These are phyloP conservation scores for Peniophora sp. DNA, from an alignment of 1,284 basidiomycete species.

Conservation along the genomic window DNA sequence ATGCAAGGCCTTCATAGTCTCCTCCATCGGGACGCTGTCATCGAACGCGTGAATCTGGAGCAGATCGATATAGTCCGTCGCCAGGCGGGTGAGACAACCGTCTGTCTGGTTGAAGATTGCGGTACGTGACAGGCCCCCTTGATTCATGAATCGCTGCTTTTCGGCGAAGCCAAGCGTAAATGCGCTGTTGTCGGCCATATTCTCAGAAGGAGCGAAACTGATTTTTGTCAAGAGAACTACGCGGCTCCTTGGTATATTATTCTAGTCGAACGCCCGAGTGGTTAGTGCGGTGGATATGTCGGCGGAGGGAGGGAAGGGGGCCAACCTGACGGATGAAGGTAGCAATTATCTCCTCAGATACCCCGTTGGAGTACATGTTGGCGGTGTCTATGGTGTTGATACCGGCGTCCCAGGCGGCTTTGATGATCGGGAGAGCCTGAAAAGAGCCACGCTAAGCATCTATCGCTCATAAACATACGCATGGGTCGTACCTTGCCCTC, in stretches of 20 bases:
- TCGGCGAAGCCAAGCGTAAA: slow-evolving; percentile 12
- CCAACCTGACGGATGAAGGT: slow-evolving; percentile 43
- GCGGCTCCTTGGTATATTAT: slow-evolving; percentile 47
- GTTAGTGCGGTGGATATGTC: background rate
- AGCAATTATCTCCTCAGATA: slow-evolving; percentile 36
- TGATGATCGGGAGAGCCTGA: slow-evolving; percentile 27
- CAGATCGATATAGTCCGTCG: slow-evolving; percentile 38
- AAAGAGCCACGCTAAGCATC: background rate
- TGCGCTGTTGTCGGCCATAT: slow-evolving; percentile 10
- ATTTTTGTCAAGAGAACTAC: slow-evolving; percentile 38
- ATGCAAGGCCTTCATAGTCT: slow-evolving; percentile 39
- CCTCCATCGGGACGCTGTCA: slow-evolving; percentile 23
- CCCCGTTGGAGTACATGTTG: slow-evolving; percentile 47
- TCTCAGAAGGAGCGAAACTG: slow-evolving; percentile 14
- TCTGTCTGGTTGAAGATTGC: slow-evolving; percentile 39
- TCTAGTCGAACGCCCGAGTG: slow-evolving; percentile 19
- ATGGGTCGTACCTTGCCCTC: slow-evolving; percentile 27
- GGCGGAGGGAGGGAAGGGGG: background rate
- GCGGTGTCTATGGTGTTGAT: slow-evolving; percentile 48
- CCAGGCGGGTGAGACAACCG: slow-evolving; percentile 31
- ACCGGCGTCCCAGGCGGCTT: slow-evolving; percentile 38
- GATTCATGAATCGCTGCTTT: slow-evolving; percentile 32
- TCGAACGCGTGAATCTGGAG: slow-evolving; percentile 38
- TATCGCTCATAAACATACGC: background rate
- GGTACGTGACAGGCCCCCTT: slow-evolving; percentile 32